Base-by-base conservation (phyloP, 768 basidiomycete species). In the Boletus rex-veris region DNA sequence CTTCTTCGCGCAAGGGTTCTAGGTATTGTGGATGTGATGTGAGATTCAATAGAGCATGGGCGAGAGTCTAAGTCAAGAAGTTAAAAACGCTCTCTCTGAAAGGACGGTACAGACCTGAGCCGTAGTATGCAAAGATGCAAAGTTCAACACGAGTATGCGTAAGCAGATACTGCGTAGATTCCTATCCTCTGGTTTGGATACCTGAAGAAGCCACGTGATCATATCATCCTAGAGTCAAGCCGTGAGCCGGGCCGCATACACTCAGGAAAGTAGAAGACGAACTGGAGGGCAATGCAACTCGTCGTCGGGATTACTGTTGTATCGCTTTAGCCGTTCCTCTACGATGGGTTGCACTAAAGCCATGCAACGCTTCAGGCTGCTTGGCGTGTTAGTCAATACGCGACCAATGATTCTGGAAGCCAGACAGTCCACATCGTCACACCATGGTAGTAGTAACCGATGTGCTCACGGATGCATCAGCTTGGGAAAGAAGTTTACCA, bases 161-260 rank as follows among this genome's bases (percentile, higher is more conserved):
- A 75, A 48, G 38, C 65, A 65, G 35, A 68, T 58, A 31, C 66
- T 57, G 47, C 55, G 60, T 56, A 60, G 60, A 57, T 60, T 75
- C 58, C 53, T 60, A 31, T 57, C 67, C 55, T 61, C 61, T 39
- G 39, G 65, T 49, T 52, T 52, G 24, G 68, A 65, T 12, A 68
- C 68, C 10, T 69, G 69, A 58, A 77, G 66, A n/a, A 77, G 60
- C 77, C 74, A 76, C 31, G 67, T 68, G 12, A 77, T 65, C 60
- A 75, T 44, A 55, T 77, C 76, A 41, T 73, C 70, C 74, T 74
- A 44, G 18, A 33, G 3, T 28, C 12, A 38, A 45, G 26, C 43
- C 31, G 28, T 61, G 5, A 62, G 57, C 45, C n/a, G n/a, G n/a
- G n/a, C 48, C 33, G 36, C 31, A 50, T 42, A 48, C 30, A 7